Evolutionary conservation across 305 asterid genomes (phyloP).

Genomic region (Solanum aculeatissimum): DNA sequence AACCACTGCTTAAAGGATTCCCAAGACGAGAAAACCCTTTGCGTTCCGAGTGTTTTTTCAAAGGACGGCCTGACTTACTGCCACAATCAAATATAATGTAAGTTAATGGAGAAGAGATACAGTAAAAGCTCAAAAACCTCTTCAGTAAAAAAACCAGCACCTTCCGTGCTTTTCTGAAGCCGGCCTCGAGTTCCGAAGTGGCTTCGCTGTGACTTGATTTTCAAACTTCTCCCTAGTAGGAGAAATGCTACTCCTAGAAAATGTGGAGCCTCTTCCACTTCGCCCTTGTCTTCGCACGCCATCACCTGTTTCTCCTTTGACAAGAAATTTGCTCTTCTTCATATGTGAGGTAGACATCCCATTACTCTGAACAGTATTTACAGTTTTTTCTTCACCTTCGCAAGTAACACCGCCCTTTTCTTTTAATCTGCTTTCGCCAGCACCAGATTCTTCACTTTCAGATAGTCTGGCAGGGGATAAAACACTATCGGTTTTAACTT

Average conservation of each 20-base stretch:
- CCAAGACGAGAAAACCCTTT: conserved; percentile 88
- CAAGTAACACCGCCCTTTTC: conserved; percentile 45
- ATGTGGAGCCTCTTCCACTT: conserved; percentile 70
- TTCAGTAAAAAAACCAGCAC: conserved; percentile 27
- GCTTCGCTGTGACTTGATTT: conserved; percentile 48
- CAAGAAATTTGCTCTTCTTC: conserved; percentile 54
- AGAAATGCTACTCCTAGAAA: conserved; percentile 78
- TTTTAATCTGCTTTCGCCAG: conserved; percentile 55
- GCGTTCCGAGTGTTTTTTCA: conserved; percentile 80
- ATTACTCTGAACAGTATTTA: conserved; percentile 39
- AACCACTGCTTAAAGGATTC: conserved; percentile 52
- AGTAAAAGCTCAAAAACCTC: neutral
- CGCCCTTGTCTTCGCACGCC: conserved; percentile 91
- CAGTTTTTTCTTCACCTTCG: conserved; percentile 49
- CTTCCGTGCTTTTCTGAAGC: conserved; percentile 81
- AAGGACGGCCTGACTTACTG: conserved; percentile 95
- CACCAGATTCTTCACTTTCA: conserved; percentile 93
- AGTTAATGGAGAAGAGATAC: conserved; percentile 7
- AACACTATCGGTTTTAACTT: conserved; percentile 49
- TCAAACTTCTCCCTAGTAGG: conserved; percentile 74
- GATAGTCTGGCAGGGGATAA: conserved; percentile 74
- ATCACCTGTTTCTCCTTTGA: conserved; percentile 68
- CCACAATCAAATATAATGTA: conserved; percentile 11
- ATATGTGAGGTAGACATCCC: conserved; percentile 39
- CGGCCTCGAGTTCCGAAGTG: conserved; percentile 55